Base-by-base conservation (phyloP, 2,329 filamentous ascomycete species). In the Aspergillus sp. region DNA sequence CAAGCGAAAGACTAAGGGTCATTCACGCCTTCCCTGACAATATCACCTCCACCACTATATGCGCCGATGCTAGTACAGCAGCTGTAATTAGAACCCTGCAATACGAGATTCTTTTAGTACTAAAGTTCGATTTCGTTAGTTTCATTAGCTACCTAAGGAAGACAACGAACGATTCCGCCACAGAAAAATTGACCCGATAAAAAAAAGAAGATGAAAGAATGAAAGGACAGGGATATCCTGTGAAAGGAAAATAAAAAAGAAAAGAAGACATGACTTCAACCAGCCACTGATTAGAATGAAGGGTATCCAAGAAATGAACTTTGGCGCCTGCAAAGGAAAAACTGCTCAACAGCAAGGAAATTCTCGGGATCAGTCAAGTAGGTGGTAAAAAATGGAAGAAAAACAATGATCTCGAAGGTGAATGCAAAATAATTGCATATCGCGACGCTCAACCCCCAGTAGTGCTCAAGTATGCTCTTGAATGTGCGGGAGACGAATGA, bases 221-320 rank as follows among this genome's bases (percentile, higher is more conserved):
- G 43, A 64, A 54, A 45, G 52, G 45, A 43, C 50, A 34, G 45
- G 11, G 25, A 57, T 45, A 56, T 53, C 62, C n/a, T 28, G 47
- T 23, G 34, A 38, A 48, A 25, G 41, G 54, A 58, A 22, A n/a
- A 49, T 23, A 25, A 54, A 53, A 50, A 45, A 51, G 55, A 31
- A 54, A 54, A 60, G 45, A 56, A 57, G 51, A 55, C 34, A 62
- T 58, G 58, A 56, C 55, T 66, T 69, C 67, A 70, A 63, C 54
- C 66, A 67, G 67, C 25, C 25, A 28, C 25, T 69, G 66, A 66
- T 67, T 61, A 64, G 50, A 67, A 68, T 62, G 60, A 66, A 63
- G 66, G 66, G 66, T 69, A 70, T 71, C 67, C 61, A 68, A 63
- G 61, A 66, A 69, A 64, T 51, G 60, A 67, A 68, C 60, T 55